Conservation (phyloP, 116 monocot genomes). For the Phalaenopsis hybrid region DNA sequence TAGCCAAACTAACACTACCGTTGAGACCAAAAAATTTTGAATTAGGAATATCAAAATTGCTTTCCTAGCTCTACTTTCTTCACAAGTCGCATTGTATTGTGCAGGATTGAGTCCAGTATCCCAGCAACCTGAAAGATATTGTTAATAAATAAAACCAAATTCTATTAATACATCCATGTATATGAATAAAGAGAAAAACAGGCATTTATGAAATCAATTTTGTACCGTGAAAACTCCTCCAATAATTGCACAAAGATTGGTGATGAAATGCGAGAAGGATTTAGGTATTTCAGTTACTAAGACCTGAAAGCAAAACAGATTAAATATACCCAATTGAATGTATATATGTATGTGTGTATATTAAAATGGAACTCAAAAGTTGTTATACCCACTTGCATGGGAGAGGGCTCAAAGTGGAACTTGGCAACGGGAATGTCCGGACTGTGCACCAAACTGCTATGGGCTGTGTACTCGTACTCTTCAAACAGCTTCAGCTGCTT, state of each 20-base stretch:
- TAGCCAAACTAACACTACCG: background rate
- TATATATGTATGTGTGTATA: background rate
- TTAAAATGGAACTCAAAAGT: constrained; percentile 2
- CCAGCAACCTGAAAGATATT: constrained; percentile 72
- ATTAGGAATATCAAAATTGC: constrained; percentile 19
- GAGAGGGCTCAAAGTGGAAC: constrained; percentile 90
- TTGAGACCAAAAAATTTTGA: background rate
- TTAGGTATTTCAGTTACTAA: constrained; percentile 70
- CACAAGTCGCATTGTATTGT: constrained; percentile 70
- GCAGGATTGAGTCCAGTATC: constrained; percentile 79
- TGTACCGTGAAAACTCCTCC: constrained; percentile 94
- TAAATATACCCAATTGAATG: background rate
- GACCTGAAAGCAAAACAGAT: constrained; percentile 45
- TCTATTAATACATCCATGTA: background rate
- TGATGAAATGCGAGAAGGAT: constrained; percentile 94
- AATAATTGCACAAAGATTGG: constrained; percentile 94
- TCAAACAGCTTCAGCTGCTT: constrained; percentile 57
- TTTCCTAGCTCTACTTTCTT: constrained; percentile 90
- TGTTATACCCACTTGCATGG: constrained; percentile 72
- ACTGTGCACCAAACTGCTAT: constrained; percentile 86
- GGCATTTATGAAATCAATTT: background rate
- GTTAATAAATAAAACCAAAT: no score
- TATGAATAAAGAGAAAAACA: background rate
- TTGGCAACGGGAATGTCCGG: constrained; percentile 69
- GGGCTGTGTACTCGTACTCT: constrained; percentile 95